These are phyloP conservation scores for Monoraphidium neglectum DNA, from an alignment of 139 green algal species.

Conservation along the genomic window DNA sequence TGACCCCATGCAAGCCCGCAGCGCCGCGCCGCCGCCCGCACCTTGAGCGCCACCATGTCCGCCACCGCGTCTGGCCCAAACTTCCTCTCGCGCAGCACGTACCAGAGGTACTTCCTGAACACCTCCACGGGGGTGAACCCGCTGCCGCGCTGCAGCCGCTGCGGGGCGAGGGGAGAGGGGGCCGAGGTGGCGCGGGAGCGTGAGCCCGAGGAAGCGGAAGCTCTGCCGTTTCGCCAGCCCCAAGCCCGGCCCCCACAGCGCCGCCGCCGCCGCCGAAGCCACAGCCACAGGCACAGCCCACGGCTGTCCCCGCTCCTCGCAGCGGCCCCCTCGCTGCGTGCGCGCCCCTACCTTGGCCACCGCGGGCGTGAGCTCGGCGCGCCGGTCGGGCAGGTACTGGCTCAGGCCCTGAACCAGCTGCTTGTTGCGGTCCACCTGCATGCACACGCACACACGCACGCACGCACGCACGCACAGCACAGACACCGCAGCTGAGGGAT, in stretches of 20 bases:
- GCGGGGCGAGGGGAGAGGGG: neutral
- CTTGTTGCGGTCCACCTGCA: constrained; percentile 75
- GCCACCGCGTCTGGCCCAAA: constrained; percentile 90
- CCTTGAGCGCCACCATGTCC: constrained; percentile 90
- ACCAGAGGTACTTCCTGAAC: constrained; percentile 99
- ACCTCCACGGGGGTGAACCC: constrained; percentile 88
- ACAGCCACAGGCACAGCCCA: too few species aligned
- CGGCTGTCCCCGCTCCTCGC: too few species aligned
- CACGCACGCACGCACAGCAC: too few species aligned
- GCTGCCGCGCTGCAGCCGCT: constrained; percentile 37
- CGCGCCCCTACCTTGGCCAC: constrained; percentile 38
- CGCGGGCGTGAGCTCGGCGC: constrained; percentile 55
- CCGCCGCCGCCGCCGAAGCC: too few species aligned
- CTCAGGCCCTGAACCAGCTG: constrained; percentile 73
- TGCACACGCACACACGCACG: too few species aligned
- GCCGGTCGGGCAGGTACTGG: constrained; percentile 72
- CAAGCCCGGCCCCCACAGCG: neutral
- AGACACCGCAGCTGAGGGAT: too few species aligned
- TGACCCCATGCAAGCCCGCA: too few species aligned
- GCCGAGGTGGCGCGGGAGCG: neutral
- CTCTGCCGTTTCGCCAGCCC: neutral
- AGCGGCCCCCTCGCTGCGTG: too few species aligned
- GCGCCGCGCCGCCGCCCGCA: too few species aligned
- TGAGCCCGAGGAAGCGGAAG: neutral
- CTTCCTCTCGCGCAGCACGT: constrained; percentile 87